These are phyloP conservation scores for Microthyrium microscopicum DNA, from an alignment of 2,329 filamentous ascomycete species.

Conservation along the genomic window DNA sequence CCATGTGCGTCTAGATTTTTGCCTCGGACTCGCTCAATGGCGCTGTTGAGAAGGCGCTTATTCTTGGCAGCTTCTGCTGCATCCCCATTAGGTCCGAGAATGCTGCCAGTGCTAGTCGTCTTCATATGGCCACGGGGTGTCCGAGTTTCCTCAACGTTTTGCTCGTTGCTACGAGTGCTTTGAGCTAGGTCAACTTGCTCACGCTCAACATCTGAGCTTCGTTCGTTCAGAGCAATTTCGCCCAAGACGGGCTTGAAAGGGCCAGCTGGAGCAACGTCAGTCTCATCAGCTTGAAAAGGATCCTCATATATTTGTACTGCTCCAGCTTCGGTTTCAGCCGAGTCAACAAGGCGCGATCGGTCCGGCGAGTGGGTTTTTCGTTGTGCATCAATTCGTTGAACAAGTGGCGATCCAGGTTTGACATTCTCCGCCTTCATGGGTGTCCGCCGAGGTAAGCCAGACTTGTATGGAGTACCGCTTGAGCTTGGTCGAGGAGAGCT, in stretches of 20 bases:
- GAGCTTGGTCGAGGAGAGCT: constrained; percentile 2
- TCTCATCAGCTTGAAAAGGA: constrained; percentile 27
- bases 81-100: constrained; percentile 16
- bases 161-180: constrained; percentile 10
- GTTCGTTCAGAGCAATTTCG: constrained; percentile 26
- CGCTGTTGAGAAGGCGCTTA: constrained; percentile 51
- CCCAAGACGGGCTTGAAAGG: constrained; percentile 29
- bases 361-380: constrained; percentile 18
- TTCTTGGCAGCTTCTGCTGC: constrained; percentile 26
- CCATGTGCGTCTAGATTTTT: constrained; percentile 65
- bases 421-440: constrained; percentile 1
- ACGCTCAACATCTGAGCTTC: constrained; percentile 1
- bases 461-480: constrained; percentile 4
- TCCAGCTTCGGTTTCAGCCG: constrained; percentile 12
- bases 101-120: constrained; percentile 20
- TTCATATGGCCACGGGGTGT: constrained; percentile 18
- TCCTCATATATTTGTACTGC: constrained; percentile 38
- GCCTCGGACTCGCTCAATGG: constrained; percentile 54
- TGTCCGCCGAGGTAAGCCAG: constrained; percentile 2
- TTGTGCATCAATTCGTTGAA: constrained; percentile 9
- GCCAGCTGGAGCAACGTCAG: constrained; percentile 18
- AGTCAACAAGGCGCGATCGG: constrained; percentile 12
- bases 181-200: constrained; percentile 1
- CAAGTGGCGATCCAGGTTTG: constrained; percentile 8
- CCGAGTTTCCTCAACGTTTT: constrained; percentile 10